Percentiles rank a stretch among this genome's conserved stretches.
Evolutionary conservation across 257 asterid species (phyloP).

Genomic region (Rubia yunnanensis): DNA sequence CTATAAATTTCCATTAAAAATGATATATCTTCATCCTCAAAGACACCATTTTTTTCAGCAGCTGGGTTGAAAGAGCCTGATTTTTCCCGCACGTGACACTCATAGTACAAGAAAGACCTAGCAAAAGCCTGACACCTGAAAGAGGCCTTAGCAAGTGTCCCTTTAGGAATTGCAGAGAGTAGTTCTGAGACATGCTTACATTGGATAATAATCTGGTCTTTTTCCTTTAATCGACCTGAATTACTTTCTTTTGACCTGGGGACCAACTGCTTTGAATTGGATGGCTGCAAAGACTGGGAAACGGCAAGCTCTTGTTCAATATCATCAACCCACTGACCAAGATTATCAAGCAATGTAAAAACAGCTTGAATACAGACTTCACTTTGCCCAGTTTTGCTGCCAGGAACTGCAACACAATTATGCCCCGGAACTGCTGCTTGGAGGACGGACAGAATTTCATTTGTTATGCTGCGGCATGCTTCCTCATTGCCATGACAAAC

Average conservation of each 20-base stretch:
- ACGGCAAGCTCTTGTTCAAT: constrained; percentile 82
- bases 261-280: constrained; percentile 47
- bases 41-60: constrained; percentile 67
- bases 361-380: constrained; percentile 98
- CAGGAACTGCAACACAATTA: constrained; percentile 39
- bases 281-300: constrained; percentile 63
- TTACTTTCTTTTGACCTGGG: constrained; percentile 52
- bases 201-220: constrained; percentile 59
- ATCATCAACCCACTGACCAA: constrained; percentile 99
- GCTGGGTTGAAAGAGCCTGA: constrained; percentile 96
- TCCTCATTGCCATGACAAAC: constrained; percentile 89
- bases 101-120: constrained; percentile 81
- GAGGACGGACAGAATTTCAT: constrained; percentile 84
- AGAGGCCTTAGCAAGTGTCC: constrained; percentile 88
- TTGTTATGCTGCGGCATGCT: constrained; percentile 75
- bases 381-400: constrained; percentile 61
- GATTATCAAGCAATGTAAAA: constrained; percentile 90
- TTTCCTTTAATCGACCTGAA: constrained; percentile 27
- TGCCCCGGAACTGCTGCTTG: constrained; percentile 66
- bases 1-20: constrained; percentile 84
- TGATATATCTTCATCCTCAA: constrained; percentile 85
- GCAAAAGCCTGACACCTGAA: constrained; percentile 97
- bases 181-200: constrained; percentile 78
- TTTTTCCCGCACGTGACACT: constrained; percentile 72
- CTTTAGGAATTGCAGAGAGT: constrained; percentile 79